These are phyloP conservation scores for Pseudogymnoascus sp. DNA, from an alignment of 2,329 filamentous ascomycete species.

Conservation along the genomic window DNA sequence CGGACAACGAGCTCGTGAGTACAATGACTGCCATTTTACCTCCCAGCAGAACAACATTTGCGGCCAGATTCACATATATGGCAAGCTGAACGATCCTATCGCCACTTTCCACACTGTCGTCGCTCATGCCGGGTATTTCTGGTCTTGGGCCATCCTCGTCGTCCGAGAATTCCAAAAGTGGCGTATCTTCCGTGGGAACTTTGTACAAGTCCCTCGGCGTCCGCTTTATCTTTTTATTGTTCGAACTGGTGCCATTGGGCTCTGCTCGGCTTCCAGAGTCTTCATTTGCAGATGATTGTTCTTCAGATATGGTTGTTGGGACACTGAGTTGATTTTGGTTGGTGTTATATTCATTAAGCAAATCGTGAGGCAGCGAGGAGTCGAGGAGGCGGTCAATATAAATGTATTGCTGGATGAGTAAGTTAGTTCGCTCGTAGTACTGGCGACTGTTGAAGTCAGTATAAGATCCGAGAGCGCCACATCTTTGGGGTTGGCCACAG, in stretches of 20 bases:
- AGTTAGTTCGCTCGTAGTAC: conserved; percentile 87
- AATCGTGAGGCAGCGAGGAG: conserved; percentile 81
- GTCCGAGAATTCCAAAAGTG: conserved; percentile 44
- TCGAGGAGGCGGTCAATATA: conserved; percentile 89
- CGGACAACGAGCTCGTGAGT: conserved; percentile 48
- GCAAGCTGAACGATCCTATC: conserved; percentile 74
- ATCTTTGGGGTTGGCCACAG: neutral
- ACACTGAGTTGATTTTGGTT: conserved; percentile 45
- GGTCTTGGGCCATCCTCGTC: conserved; percentile 39
- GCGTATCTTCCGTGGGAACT: conserved; percentile 52
- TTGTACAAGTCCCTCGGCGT: conserved; percentile 85
- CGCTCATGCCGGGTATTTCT: conserved; percentile 60
- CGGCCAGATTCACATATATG: conserved; percentile 63
- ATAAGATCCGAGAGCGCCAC: neutral
- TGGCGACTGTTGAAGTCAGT: conserved; percentile 42
- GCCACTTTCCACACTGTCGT: conserved; percentile 65
- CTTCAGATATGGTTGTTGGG: conserved; percentile 69
- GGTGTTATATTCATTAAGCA: conserved; percentile 77
- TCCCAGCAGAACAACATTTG: conserved; percentile 47
- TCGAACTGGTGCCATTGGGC: conserved; percentile 13
- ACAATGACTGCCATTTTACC: conserved; percentile 48
- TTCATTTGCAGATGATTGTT: conserved; percentile 32
- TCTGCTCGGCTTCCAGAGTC: conserved; percentile 17
- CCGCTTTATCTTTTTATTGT: conserved; percentile 53
- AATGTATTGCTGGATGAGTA: conserved; percentile 80